Evolutionary conservation across 805 yeast genomes (phyloP), one percentile per base, ranked within the genome.

Genomic region (Myxozyma geophila): DNA sequence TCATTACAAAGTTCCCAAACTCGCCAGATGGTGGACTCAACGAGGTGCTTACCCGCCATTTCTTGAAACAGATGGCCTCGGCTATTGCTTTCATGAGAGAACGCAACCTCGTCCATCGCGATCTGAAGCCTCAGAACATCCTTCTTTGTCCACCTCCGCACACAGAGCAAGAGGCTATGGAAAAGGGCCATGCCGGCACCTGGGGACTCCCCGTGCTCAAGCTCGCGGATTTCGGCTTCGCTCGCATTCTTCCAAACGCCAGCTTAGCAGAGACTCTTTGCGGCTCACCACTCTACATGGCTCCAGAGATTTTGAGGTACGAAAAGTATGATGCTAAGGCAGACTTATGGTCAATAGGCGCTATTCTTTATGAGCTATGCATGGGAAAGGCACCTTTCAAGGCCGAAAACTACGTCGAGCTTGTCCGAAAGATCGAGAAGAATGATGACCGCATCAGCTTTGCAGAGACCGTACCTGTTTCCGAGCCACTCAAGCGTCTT

Each of bases 231-330:
- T 95, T 95, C 77, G 99, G 99, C 0, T 95, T 95, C 78, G 99
- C 99, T 5, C 82, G 98, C 66, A 90, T 92, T 73, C 81, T 95
- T 71, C 99, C 99, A 7, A 86, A 89, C 55, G 89, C 98, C 1
- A 87, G 97, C 1, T 81, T 95, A 84, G 98, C 98, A 1, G 99
- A 95, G 74, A 95, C 99, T 1, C 80, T 95, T 69, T 95, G 99
- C 81, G 99, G 99, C 0, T 90, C 97, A 10, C 99, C 99, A 2
- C 82, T 95, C 50, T 95, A 95, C 77, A 95, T 95, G 99, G 99
- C 99, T 0, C 99, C 99, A 0, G 99, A 95, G 77, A 95, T 95
- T 54, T 79, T 95, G 70, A 82, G 96, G 67, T 92, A 90, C 73
- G 98, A 95, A 74, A 95, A 92, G 76, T 95, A 95, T 78, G 92